phyloP scores from a whole-genome alignment of 805 yeast species.

The Lachancea sp. region DNA sequence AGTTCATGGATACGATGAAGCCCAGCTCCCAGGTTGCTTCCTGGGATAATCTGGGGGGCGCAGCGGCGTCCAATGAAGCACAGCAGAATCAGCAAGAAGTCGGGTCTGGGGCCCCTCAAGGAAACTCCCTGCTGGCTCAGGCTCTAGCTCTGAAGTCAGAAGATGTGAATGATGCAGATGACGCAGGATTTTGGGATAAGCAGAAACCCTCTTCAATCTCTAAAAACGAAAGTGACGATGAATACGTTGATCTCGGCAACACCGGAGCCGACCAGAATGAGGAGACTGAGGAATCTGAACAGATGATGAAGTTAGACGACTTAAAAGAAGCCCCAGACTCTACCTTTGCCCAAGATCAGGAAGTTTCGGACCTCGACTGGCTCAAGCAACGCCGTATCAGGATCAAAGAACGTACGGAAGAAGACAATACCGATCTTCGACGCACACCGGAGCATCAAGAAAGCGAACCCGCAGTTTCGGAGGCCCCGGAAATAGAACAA shows the following conservation, averaged over 20 bases:
- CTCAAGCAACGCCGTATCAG: constrained; percentile 66
- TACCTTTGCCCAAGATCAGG: constrained; percentile 41
- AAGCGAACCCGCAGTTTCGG: too few species aligned
- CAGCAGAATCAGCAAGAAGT: neutral
- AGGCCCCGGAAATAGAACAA: neutral
- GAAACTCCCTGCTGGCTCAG: constrained; percentile 36
- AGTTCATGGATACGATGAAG: constrained; percentile 77
- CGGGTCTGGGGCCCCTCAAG: constrained; percentile 28
- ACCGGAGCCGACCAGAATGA: constrained; percentile 13
- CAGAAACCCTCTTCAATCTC: constrained; percentile 23
- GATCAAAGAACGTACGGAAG: constrained; percentile 45
- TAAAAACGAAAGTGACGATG: constrained; percentile 42
- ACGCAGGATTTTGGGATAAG: constrained; percentile 10
- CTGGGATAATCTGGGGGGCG: constrained; percentile 47
- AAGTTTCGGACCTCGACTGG: constrained; percentile 81
- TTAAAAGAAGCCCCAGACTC: constrained; percentile 24
- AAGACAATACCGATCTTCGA: constrained; percentile 5
- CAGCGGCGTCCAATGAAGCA: constrained; percentile 2
- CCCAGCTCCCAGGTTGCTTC: constrained; percentile 64
- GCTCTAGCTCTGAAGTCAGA: constrained; percentile 35
- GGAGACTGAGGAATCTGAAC: constrained; percentile 37
- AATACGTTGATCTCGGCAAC: constrained; percentile 34
- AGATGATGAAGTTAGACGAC: constrained; percentile 40
- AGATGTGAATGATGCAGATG: constrained; percentile 4
- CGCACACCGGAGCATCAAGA: neutral